Percentiles rank a stretch among this genome's conserved stretches.
These are phyloP conservation scores for Hypholoma sublateritium DNA, from an alignment of 768 basidiomycete genomes.

Conservation along the genomic window DNA sequence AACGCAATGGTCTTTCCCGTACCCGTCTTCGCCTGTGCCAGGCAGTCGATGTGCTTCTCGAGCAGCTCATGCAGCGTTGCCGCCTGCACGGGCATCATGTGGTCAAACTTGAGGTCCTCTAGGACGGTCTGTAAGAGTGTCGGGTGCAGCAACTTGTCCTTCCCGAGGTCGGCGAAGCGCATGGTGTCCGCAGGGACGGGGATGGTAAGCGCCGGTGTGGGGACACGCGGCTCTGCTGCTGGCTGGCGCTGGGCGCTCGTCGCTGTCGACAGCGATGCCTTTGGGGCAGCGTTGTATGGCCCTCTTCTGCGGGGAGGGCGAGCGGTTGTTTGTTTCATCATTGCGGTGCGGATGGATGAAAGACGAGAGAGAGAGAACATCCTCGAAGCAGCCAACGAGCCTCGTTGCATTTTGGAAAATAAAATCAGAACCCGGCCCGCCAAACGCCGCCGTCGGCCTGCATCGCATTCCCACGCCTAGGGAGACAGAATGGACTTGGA, in stretches of 20 bases:
- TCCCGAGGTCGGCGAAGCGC: conserved; percentile 7
- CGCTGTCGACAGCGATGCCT: background rate
- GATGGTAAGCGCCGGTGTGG: background rate
- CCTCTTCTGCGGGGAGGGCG: conserved; percentile 4
- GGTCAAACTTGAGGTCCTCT: conserved; percentile 10
- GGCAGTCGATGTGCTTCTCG: conserved; percentile 9
- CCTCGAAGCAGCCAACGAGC: background rate
- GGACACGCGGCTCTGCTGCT: background rate
- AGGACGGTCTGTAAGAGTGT: conserved; percentile 2
- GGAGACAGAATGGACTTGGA: too few relatives aligned
- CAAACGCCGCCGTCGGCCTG: background rate
- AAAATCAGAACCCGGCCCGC: background rate
- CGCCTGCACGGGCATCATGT: conserved; percentile 11
- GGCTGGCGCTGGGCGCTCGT: background rate
- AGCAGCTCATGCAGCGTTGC: conserved; percentile 9
- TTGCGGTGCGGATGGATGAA: background rate
- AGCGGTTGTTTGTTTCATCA: conserved; percentile 9
- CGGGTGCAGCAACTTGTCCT: conserved; percentile 5
- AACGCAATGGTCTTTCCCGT: conserved; percentile 79
- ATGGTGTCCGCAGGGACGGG: conserved; percentile 3
- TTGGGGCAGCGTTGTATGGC: conserved; percentile 1
- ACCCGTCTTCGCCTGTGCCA: conserved; percentile 58
- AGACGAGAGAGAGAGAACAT: background rate
- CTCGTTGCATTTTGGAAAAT: background rate
- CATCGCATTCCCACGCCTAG: too few relatives aligned